phyloP scores from a whole-genome alignment of 352 stramenopile genomes.

The Pythium insidiosum region DNA sequence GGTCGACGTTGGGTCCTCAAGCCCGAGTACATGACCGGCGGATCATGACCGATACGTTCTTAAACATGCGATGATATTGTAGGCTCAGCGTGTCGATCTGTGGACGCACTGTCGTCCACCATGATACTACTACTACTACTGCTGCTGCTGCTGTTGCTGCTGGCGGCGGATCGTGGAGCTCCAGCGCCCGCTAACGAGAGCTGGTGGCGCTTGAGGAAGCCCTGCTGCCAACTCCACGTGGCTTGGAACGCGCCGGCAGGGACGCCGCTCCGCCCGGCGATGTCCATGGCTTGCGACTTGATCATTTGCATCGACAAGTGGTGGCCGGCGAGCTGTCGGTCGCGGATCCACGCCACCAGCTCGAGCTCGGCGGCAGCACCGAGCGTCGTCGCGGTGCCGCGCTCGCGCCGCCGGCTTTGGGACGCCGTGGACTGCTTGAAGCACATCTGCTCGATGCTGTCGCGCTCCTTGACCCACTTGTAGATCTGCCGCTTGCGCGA shows the following conservation, averaged over 20 bases:
- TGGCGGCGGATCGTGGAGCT: no score
- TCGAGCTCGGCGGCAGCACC: constrained; percentile 19
- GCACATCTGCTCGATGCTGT: constrained; percentile 25
- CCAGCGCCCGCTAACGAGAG: no score
- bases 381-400: constrained; percentile 31
- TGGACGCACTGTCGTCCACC: not conserved
- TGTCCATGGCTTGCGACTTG: constrained; percentile 24
- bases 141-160: no score
- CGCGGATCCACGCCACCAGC: constrained; percentile 24
- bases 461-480: constrained; percentile 31
- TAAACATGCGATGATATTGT: no score
- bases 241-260: constrained; percentile 26
- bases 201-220: constrained; percentile 31
- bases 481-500: constrained; percentile 43
- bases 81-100: no score
- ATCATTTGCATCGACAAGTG: constrained; percentile 18
- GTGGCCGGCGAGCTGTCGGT: constrained; percentile 4
- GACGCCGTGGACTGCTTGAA: constrained; percentile 25
- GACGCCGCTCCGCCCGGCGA: constrained; percentile 25
- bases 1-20: constrained; percentile 71
- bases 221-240: constrained; percentile 41
- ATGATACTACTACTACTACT: not conserved
- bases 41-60: no score
- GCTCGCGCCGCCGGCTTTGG: constrained; percentile 23
- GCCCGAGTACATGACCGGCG: constrained; percentile 42